Evolutionary conservation across 1,139 yeast genomes (phyloP), one percentile per base, ranked within the genome.

Genomic region (Candida dubliniensis): DNA sequence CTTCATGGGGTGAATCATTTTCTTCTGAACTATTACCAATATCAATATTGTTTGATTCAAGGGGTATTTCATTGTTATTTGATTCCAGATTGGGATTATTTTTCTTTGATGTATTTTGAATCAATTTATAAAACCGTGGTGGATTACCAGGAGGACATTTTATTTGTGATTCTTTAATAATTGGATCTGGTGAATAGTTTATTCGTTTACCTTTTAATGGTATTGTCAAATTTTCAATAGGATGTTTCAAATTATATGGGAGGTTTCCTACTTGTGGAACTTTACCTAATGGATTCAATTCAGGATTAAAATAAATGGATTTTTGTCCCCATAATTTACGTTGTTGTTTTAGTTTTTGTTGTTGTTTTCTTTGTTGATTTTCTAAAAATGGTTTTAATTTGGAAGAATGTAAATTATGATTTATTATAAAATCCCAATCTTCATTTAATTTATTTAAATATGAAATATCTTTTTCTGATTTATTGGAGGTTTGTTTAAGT

Each of bases 301-400:
- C 79, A 3, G 77, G 76, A 49, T 74, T 74, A 53, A 71, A 74
- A 48, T 66, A 74, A 1, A 72, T 59, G 2, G 77, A 71, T 36
- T 67, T 54, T 43, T 48, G 56, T 1, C 77, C 78, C 67, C 70
- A 67, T 18, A 70, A 60, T 45, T 63, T 68, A 13, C 49, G 49
- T n/a, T 57, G 61, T 30, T 55, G 53, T 31, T 55, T 55, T 24
- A 50, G 48, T 30, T 53, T 53, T 26, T 50, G 46, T 27, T 51
- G 47, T 13, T 52, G 51, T 35, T 55, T 51, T 13, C 47, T 41
- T 32, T 63, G 59, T 18, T 57, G 12, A 13, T 50, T 47, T 10
- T 44, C 46, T n/a, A 61, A 48, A 38, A 71, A 61, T 4, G 54
- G 47, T 7, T 54, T 54, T 1, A 71, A 52, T 42, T 61, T 64